Conservation (phyloP, 169 alveolate species). For the Sarcocystis neurona region DNA sequence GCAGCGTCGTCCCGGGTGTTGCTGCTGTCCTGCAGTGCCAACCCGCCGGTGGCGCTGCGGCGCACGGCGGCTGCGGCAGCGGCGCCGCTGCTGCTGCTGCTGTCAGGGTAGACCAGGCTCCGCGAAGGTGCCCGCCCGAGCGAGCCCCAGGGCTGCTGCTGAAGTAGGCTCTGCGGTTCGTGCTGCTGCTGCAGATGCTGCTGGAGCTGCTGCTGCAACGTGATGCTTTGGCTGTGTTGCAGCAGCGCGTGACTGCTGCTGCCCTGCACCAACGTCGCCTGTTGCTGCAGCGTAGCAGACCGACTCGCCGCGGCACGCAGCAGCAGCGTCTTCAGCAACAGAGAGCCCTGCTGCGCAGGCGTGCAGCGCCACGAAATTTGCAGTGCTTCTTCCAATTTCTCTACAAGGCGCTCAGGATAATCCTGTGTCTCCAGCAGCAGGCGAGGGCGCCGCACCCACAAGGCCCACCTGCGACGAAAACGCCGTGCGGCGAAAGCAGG, state of each 20-base stretch:
- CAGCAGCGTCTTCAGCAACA: conserved; percentile 14
- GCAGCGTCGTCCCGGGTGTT: not conserved
- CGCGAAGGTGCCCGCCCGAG: too few species aligned
- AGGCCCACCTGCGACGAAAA: conserved; percentile 14
- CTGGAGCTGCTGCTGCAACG: too few species aligned
- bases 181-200: too few species aligned
- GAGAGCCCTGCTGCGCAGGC: conserved; percentile 41
- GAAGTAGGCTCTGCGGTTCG: too few species aligned
- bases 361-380: conserved; percentile 12
- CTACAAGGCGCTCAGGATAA: not conserved
- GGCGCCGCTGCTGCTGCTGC: too few species aligned
- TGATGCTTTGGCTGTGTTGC: too few species aligned
- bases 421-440: not conserved
- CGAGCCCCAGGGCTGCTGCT: too few species aligned
- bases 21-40: not conserved
- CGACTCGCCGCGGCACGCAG: not conserved
- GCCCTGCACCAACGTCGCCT: not conserved
- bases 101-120: too few species aligned
- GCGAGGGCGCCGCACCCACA: conserved; percentile 51
- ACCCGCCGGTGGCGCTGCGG: too few species aligned
- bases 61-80: too few species aligned
- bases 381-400: conserved; percentile 13
- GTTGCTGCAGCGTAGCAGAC: not conserved
- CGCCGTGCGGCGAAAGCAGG: not conserved
- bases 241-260: not conserved